phyloP scores from a whole-genome alignment of 169 alveolate genomes.

The Perkinsus chesapeaki region DNA sequence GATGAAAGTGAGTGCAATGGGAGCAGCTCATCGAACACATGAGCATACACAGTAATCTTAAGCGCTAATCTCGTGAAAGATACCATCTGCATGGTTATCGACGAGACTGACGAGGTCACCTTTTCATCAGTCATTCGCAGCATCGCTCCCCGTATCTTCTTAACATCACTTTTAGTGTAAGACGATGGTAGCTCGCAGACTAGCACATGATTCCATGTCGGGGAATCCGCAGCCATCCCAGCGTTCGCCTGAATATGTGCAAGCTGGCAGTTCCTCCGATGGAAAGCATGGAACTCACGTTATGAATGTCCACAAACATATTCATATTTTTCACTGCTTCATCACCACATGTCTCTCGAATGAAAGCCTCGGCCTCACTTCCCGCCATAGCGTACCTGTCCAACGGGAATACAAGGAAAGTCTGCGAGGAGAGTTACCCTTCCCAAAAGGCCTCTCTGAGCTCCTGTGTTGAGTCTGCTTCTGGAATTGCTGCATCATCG shows the following conservation, averaged over 20 bases:
- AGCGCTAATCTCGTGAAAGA: too few species aligned
- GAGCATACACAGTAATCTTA: too few species aligned
- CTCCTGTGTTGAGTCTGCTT: not conserved
- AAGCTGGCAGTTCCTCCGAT: not conserved
- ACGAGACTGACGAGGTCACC: not conserved
- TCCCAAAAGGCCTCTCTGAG: not conserved
- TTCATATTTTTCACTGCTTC: not conserved
- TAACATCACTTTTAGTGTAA: not conserved
- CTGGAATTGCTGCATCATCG: not conserved
- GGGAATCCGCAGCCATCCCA: not conserved
- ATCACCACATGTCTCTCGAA: too few species aligned
- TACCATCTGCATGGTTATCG: too few species aligned
- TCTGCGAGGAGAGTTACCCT: too few species aligned
- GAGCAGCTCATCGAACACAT: too few species aligned
- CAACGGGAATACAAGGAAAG: too few species aligned
- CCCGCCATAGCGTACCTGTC: too few species aligned
- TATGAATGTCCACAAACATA: not conserved
- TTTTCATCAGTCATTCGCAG: not conserved
- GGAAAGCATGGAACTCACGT: not conserved
- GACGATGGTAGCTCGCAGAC: not conserved
- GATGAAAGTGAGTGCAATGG: too few species aligned
- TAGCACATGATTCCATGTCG: not conserved
- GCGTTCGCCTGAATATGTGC: not conserved
- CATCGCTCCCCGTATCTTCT: not conserved
- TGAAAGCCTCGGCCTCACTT: too few species aligned